Conservation (phyloP, 108 stramenopile species). For the Pseudonitzschia multiseries region DNA sequence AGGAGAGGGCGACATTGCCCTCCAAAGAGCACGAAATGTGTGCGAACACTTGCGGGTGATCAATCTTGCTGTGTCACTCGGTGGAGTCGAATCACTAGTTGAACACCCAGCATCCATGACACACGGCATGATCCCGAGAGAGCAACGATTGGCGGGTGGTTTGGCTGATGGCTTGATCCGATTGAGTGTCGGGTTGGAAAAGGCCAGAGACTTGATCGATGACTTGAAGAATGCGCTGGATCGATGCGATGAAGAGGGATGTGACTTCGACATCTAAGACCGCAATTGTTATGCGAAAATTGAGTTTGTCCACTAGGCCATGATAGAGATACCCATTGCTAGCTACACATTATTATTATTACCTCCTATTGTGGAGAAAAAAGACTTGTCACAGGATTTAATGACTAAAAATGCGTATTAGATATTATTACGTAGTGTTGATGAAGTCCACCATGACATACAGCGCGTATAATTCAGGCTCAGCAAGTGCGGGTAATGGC, state of each 20-base stretch:
- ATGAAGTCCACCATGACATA: too few species aligned
- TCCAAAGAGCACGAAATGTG: constrained; percentile 44
- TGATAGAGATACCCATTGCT: too few species aligned
- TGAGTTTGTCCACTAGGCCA: too few species aligned
- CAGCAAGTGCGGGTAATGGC: too few species aligned
- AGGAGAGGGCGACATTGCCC: constrained; percentile 56
- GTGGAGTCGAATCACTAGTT: constrained; percentile 79
- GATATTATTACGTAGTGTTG: too few species aligned
- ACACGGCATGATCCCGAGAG: constrained; percentile 76
- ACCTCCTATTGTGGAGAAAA: too few species aligned
- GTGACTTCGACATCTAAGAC: constrained; percentile 5
- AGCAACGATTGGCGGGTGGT: constrained; percentile 60
- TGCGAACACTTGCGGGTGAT: constrained; percentile 61
- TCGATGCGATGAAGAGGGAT: constrained; percentile 7
- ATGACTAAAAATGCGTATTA: too few species aligned
- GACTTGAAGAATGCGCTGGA: constrained; percentile 72
- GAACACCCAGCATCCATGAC: constrained; percentile 86
- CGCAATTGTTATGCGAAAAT: too few species aligned
- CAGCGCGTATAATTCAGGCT: too few species aligned
- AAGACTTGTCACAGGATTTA: too few species aligned
- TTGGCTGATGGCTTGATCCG: constrained; percentile 79
- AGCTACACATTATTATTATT: too few species aligned
- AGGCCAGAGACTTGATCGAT: constrained; percentile 59
- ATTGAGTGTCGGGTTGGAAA: constrained; percentile 80
- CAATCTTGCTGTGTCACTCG: constrained; percentile 74